Evolutionary conservation across 31 red algal genomes (phyloP).

Genomic region (Odonthalia washingtoniensis): DNA sequence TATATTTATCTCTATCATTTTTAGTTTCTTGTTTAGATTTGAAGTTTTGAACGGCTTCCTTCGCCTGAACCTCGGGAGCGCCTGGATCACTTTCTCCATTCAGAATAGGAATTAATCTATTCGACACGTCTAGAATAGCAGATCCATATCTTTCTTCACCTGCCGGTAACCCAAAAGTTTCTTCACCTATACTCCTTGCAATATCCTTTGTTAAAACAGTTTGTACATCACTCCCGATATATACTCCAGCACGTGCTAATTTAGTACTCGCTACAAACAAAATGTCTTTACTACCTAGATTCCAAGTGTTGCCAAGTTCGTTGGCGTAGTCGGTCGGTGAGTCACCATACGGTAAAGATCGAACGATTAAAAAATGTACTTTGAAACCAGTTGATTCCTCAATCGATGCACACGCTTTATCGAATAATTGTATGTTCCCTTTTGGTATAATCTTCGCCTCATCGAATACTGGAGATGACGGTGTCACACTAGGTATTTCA

Average conservation of each 20-base stretch:
- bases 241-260: slow-evolving; percentile 68
- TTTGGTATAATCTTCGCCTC: slow-evolving; percentile 49
- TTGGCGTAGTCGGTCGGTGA: slow-evolving; percentile 68
- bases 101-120: slow-evolving; percentile 73
- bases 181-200: slow-evolving; percentile 54
- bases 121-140: slow-evolving; percentile 73
- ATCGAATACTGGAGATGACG: slow-evolving; percentile 37
- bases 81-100: slow-evolving; percentile 79
- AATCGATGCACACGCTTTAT: slow-evolving; percentile 30
- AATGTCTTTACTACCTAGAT: slow-evolving; percentile 52
- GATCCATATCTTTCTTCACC: slow-evolving; percentile 66
- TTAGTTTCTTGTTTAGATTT: slow-evolving; percentile 87
- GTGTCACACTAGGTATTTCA: slow-evolving; percentile 40
- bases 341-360: slow-evolving; percentile 41
- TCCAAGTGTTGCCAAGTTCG: slow-evolving; percentile 62
- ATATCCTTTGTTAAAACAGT: slow-evolving; percentile 43
- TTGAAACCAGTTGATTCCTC: slow-evolving; percentile 30
- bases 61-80: slow-evolving; percentile 49
- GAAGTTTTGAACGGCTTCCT: slow-evolving; percentile 51
- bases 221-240: slow-evolving; percentile 45
- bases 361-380: slow-evolving; percentile 70
- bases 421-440: slow-evolving; percentile 14
- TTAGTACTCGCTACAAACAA: slow-evolving; percentile 73
- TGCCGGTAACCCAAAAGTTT: slow-evolving; percentile 77
- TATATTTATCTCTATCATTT: slow-evolving; percentile 71